These are phyloP conservation scores for Apiospora saccharicola DNA, from an alignment of 2,329 filamentous ascomycete genomes.

Conservation along the genomic window DNA sequence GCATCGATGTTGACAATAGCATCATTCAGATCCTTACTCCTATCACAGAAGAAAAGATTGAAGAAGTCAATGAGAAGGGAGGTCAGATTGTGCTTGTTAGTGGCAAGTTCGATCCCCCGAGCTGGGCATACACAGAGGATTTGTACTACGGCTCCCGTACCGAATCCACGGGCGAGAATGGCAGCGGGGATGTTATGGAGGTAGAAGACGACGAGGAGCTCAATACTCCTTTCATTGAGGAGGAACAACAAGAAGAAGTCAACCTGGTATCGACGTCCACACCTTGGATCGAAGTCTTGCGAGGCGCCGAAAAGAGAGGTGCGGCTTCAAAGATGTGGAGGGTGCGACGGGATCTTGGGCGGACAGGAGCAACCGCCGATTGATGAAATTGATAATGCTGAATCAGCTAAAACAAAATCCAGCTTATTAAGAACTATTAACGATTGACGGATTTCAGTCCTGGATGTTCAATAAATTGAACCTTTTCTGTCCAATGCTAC, in stretches of 20 bases:
- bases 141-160: slow-evolving; percentile 48
- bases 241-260: not conserved
- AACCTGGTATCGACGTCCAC: slow-evolving; percentile 42
- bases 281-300: slow-evolving; percentile 67
- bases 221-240: slow-evolving; percentile 34
- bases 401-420: not conserved
- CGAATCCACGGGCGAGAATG: slow-evolving; percentile 32
- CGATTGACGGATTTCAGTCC: too few relatives aligned
- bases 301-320: slow-evolving; percentile 62
- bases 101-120: slow-evolving; percentile 72
- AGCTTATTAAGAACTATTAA: not conserved
- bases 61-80: slow-evolving; percentile 49
- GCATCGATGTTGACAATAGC: slow-evolving; percentile 64
- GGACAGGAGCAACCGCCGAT: slow-evolving; percentile 36
- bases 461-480: too few relatives aligned
- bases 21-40: slow-evolving; percentile 73
- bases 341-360: slow-evolving; percentile 68
- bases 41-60: slow-evolving; percentile 50
- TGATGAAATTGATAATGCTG: slow-evolving; percentile 17
- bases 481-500: too few relatives aligned
- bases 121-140: slow-evolving; percentile 75
- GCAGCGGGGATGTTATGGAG: slow-evolving; percentile 39
- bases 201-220: slow-evolving; percentile 44
- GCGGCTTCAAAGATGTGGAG: slow-evolving; percentile 69
- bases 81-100: slow-evolving; percentile 68